Percentiles rank a stretch among this genome's conserved stretches.
Evolutionary conservation across 164 flowering plant species (phyloP).

Genomic region (Nymphaea thermarum): DNA sequence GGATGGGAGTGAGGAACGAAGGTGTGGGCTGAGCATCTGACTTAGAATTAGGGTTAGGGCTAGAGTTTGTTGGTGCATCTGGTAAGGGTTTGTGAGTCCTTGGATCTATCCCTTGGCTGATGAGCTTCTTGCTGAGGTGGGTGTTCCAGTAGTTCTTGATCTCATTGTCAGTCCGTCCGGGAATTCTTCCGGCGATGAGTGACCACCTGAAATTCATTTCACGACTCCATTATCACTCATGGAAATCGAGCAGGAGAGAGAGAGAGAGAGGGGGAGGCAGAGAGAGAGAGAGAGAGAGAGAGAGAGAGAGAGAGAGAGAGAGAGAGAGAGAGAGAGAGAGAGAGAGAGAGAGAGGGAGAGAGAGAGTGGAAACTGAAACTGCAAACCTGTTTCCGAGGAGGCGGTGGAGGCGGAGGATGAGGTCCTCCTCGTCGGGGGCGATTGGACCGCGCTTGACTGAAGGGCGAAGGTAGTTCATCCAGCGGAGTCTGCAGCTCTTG

Average conservation of each 20-base stretch:
- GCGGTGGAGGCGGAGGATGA: slow-evolving; percentile 67
- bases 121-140: slow-evolving; percentile 59
- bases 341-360: background rate
- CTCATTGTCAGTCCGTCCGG: slow-evolving; percentile 66
- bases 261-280: background rate
- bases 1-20: background rate
- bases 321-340: background rate
- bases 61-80: slow-evolving; percentile 3
- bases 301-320: background rate
- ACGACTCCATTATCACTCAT: background rate
- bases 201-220: slow-evolving; percentile 39
- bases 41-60: slow-evolving; percentile 8
- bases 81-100: slow-evolving; percentile 46
- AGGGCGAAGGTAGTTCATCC: slow-evolving; percentile 75
- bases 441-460: slow-evolving; percentile 63
- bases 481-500: slow-evolving; percentile 72
- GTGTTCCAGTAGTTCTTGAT: slow-evolving; percentile 78
- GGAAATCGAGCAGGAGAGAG: background rate
- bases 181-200: slow-evolving; percentile 63
- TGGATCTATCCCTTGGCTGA: slow-evolving; percentile 64
- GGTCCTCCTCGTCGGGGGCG: slow-evolving; percentile 63
- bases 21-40: background rate
- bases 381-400: slow-evolving; percentile 60
- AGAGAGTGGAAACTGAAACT: background rate
- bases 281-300: background rate